Base-by-base conservation (phyloP, 495 filamentous ascomycete species). In the Lasiosphaeriaceae sp. region DNA sequence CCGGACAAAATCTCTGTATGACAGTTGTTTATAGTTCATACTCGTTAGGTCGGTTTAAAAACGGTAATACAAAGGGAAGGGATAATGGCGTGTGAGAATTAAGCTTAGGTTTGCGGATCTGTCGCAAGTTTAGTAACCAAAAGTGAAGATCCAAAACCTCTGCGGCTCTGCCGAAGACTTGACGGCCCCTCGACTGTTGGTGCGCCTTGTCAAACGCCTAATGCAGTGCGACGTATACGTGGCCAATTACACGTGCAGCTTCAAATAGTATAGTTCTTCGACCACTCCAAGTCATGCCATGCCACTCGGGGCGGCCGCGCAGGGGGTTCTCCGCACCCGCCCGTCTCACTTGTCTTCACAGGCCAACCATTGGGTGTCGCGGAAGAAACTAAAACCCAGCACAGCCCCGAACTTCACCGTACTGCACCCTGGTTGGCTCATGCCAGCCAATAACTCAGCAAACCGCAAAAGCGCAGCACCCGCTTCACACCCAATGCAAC, bases 1-100 rank as follows among this genome's bases (percentile, higher is more conserved):
- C 29, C 22, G 43, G 24, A 56, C 45, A 2, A 48, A 49, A 17
- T 56, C 44, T 56, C 24, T 39, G 26, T 56, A 56, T 26, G 54
- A 56, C 39, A 2, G 3, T n/a, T 20, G 48, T 56, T 49, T 22
- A 24, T 48, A 39, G n/a, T 43, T 21, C 54, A 47, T 56, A n/a
- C n/a, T n/a, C n/a, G n/a, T n/a, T n/a, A n/a, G n/a, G n/a, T n/a
- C n/a, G n/a, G n/a, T n/a, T n/a, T n/a, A n/a, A n/a, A n/a, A n/a
- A n/a, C n/a, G n/a, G n/a, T n/a, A n/a, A n/a, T n/a, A n/a, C n/a
- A n/a, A n/a, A n/a, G n/a, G n/a, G n/a, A n/a, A n/a, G n/a, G n/a
- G n/a, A n/a, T n/a, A n/a, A n/a, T n/a, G n/a, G n/a, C n/a, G n/a
- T n/a, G n/a, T n/a, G n/a, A n/a, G n/a, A n/a, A n/a, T n/a, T n/a